Evolutionary conservation across 768 basidiomycete genomes (phyloP), one percentile per base, ranked within the genome.

Genomic region (Lactarius sp.): DNA sequence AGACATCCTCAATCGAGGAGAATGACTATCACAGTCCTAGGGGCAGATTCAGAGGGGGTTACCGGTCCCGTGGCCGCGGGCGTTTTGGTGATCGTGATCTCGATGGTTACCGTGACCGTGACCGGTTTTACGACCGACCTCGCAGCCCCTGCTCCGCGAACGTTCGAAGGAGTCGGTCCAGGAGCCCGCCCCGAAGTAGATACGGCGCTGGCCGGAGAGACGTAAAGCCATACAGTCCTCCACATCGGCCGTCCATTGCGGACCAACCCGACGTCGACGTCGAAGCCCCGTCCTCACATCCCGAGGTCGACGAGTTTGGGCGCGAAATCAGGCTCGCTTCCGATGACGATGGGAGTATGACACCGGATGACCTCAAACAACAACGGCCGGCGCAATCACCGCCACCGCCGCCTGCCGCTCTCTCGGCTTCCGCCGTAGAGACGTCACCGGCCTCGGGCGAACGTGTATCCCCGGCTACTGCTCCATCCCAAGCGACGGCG

Each of bases 261-360:
- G 59, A 59, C 41, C 60, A 62, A 56, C 4, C 59, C 44, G 44
- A 56, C 54, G 14, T 20, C 20, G n/a, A 44, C 60, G 60, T 70
- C 61, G 59, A 59, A 37, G 56, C 68, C 22, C 52, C 72, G 46
- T 60, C 36, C 37, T 56, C 52, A 41, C 71, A 71, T 58, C 68
- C 72, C n/a, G 85, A 77, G 61, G 90, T 85, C 75, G 90, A 93
- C 81, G 90, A 93, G 74, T 93, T 93, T 75, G 90, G 91, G 68
- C 85, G 91, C 69, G 90, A 92, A 72, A 80, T 91, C 71, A 81
- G 90, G 69, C 76, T 81, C 41, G 74, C 76, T 47, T 85, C 88
- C 44, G 77, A 81, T 64, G 64, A 69, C 37, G 62, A 58, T 37
- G 51, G 41, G 46, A 56, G 46, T 31, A 44, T 59, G 49, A 57